Conservation (phyloP, 495 filamentous ascomycete species). For the Stereocaulon alpinum region DNA sequence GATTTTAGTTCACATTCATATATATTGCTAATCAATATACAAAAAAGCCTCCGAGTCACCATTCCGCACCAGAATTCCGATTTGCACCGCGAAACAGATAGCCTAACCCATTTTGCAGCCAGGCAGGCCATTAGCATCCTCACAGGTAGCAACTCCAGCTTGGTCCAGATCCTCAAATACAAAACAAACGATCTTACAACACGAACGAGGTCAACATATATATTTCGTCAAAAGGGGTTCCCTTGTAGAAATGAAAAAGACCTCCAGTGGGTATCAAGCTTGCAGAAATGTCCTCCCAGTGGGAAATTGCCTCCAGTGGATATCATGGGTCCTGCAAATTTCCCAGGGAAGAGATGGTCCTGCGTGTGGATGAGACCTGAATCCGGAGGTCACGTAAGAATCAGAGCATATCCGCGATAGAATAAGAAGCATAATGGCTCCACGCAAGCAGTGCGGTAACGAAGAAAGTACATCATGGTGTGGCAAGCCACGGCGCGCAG, state of each 20-base stretch:
- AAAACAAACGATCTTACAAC: neutral
- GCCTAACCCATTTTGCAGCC: neutral
- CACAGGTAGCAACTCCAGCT: neutral
- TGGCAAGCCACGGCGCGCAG: conserved; percentile 5
- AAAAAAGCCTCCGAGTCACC: neutral
- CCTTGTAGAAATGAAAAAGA: neutral
- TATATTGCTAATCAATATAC: neutral
- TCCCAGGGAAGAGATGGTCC: neutral
- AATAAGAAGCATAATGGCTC: neutral
- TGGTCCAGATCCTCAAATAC: conserved; percentile 2
- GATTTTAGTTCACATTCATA: neutral
- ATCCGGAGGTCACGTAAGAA: conserved; percentile 4
- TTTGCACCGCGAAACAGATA: neutral
- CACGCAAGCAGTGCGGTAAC: neutral
- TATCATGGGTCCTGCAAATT: neutral
- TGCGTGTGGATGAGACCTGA: neutral
- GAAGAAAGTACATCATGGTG: neutral
- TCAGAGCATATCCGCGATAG: neutral
- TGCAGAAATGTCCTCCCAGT: neutral
- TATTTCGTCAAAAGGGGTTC: neutral
- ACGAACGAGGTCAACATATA: neutral
- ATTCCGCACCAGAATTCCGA: neutral
- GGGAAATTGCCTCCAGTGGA: neutral
- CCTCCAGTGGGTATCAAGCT: conserved; percentile 7
- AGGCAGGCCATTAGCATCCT: neutral